Percentiles rank a stretch among this genome's conserved stretches.
Conservation (phyloP, 2,329 filamentous ascomycete genomes). For the Penicillium nordicum region DNA sequence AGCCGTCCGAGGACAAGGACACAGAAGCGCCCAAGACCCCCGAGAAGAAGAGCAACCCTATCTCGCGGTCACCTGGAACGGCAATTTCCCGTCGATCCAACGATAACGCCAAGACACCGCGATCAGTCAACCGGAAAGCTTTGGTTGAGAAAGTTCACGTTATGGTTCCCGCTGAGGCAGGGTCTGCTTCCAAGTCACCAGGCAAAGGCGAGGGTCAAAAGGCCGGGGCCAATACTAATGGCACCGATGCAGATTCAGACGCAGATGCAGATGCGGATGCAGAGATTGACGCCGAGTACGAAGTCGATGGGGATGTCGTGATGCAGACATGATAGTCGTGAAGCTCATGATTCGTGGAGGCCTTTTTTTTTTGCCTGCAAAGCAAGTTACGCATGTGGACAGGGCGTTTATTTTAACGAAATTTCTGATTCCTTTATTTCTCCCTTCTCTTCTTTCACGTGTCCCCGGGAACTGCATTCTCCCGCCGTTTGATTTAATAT, state of each 20-base stretch:
- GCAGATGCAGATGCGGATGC: slow-evolving; percentile 28
- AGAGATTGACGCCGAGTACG: slow-evolving; percentile 26
- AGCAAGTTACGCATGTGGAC: slow-evolving; percentile 24
- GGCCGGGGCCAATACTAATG: slow-evolving; percentile 16
- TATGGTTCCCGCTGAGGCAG: slow-evolving; percentile 27
- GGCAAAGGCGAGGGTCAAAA: slow-evolving; percentile 13
- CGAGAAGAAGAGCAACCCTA: slow-evolving; percentile 12
- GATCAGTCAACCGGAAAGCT: slow-evolving; percentile 21
- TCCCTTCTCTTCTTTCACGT: slow-evolving; percentile 4
- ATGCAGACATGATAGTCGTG: slow-evolving; percentile 29
- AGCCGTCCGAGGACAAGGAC: slow-evolving; percentile 7
- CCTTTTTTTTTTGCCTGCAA: slow-evolving; percentile 4
- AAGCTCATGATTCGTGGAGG: slow-evolving; percentile 2
- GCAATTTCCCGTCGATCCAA: slow-evolving; percentile 14
- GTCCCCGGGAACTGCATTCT: background rate
- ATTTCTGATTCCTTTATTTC: slow-evolving; percentile 4
- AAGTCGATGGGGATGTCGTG: slow-evolving; percentile 26
- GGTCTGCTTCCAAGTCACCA: slow-evolving; percentile 16
- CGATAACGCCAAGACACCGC: slow-evolving; percentile 14
- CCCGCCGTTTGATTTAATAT: slow-evolving; percentile 1
- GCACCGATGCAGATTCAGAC: slow-evolving; percentile 15
- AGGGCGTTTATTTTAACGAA: slow-evolving; percentile 22
- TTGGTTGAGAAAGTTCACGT: slow-evolving; percentile 26
- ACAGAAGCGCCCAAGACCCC: slow-evolving; percentile 12
- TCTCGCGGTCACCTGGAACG: slow-evolving; percentile 17